Base-by-base conservation (phyloP, 2,329 filamentous ascomycete genomes). In the Neofusicoccum laricinum region DNA sequence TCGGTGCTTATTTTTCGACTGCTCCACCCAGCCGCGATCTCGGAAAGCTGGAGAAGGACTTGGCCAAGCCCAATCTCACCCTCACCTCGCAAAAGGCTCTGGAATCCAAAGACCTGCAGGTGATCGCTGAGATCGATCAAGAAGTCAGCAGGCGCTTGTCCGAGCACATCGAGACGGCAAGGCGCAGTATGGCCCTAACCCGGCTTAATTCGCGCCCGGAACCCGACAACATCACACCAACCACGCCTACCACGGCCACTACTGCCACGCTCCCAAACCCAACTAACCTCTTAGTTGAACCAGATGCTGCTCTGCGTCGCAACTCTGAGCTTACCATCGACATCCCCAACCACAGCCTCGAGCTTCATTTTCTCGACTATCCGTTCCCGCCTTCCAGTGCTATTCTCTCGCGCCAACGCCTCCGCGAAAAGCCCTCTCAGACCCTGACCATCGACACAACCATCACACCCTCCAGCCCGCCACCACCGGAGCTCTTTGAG, bases 381-480 rank as follows among this genome's bases (percentile, higher is more conserved):
- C 32, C 41, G n/a, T 6, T 12, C 19, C 57, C 57, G 19, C 57
- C 41, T 14, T n/a, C 57, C 10, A 36, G 3, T 25, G 30, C 55
- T 7, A 25, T 38, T 30, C n/a, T 48, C 14, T 30, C 55, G 11
- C 55, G 36, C 8, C 50, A 38, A 19, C 25, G 43, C 7, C 57
- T 64, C 21, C 50, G 49, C 15, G 46, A 55, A 32, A 64, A 64
- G 11, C 50, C 49, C 12, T 57, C 50, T 4, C 61, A 64, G 19
- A 57, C 50, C 4, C 32, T 55, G 14, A 55, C 61, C n/a, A 53
- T 64, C 38, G 50, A 50, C 61, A 46, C 49, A 11, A 45, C 30
- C 14, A 45, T 45, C 25, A n/a, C 49, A 4, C 43, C 38, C 25
- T 41, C 61, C 15, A 57, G 36, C 7, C 50, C 50, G 12, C 61